A percentile compares a stretch with the other conserved stretches of the same genome.
Conservation (phyloP, 2,329 filamentous ascomycete genomes). For the Chrysoporthe deuterocubensis region DNA sequence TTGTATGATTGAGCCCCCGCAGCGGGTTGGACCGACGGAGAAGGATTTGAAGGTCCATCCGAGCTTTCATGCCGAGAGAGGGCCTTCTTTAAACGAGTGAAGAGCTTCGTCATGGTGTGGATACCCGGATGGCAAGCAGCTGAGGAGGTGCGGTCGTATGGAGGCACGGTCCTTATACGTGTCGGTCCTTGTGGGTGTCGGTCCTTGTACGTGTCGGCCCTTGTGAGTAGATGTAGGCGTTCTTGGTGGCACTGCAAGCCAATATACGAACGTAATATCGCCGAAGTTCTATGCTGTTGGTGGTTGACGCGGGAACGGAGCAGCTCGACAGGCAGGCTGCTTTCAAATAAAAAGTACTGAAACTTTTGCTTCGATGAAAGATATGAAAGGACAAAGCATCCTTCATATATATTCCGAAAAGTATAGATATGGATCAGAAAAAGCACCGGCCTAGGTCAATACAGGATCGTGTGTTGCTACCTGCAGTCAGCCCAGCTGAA, state of each 20-base stretch:
- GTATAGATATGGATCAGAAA: neutral
- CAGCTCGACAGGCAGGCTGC: neutral
- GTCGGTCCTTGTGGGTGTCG: neutral
- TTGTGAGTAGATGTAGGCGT: neutral
- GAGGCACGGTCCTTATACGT: neutral
- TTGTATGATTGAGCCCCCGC: neutral
- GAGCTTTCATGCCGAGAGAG: neutral
- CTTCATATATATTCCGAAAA: neutral
- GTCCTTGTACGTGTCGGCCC: neutral
- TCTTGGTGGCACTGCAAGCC: neutral
- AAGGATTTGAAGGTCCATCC: neutral
- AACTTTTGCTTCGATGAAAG: neutral
- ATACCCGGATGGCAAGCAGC: neutral
- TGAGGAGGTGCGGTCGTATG: neutral
- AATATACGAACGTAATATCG: neutral
- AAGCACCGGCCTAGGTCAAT: neutral
- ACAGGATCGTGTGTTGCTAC: neutral
- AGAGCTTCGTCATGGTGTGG: neutral
- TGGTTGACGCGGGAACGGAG: neutral
- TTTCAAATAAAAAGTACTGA: neutral
- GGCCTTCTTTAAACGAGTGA: neutral
- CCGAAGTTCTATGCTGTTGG: neutral
- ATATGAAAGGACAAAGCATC: neutral
- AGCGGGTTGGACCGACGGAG: neutral
- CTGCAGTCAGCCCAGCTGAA: constrained; percentile 4